phyloP scores from a whole-genome alignment of 2,329 filamentous ascomycete genomes.

The Xylariomycetidae sp. region DNA sequence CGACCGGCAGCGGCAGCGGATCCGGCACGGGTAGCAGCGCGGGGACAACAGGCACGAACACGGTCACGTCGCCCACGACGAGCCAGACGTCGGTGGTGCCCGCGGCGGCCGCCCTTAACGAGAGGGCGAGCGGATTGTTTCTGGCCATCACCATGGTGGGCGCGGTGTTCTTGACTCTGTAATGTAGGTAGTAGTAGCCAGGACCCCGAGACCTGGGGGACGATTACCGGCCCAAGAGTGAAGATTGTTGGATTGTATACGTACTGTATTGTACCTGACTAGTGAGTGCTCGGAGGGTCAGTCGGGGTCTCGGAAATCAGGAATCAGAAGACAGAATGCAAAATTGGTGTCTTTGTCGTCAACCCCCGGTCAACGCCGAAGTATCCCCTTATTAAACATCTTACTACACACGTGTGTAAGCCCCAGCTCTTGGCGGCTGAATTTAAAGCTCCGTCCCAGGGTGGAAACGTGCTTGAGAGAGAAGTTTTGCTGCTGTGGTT shows the following conservation, averaged over 20 bases:
- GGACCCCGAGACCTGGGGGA: no score
- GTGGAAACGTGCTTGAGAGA: no score
- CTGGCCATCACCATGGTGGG: constrained; percentile 17
- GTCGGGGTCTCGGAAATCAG: constrained; percentile 13
- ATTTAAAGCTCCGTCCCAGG: no score
- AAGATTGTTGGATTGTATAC: background rate
- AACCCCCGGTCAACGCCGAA: constrained; percentile 1
- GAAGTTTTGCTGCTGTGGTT: no score
- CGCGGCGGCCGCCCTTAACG: constrained; percentile 13
- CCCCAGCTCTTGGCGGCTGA: no score
- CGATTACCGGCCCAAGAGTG: no score
- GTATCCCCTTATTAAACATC: constrained; percentile 4
- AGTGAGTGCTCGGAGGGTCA: no score
- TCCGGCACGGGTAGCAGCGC: no score
- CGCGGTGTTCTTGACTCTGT: constrained; percentile 19
- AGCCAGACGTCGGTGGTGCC: constrained; percentile 9
- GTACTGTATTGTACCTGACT: background rate
- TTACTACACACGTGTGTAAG: background rate
- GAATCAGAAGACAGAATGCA: no score
- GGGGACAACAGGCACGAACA: no score
- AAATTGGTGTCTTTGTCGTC: no score
- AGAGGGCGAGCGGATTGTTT: constrained; percentile 17
- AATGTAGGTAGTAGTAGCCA: constrained; percentile 5
- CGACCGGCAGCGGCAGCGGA: no score
- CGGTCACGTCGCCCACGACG: constrained; percentile 11